A percentile compares a stretch with the other conserved stretches of the same genome.
Evolutionary conservation across 208 protist genomes (phyloP).

Genomic region (Leishmania gerbilli): DNA sequence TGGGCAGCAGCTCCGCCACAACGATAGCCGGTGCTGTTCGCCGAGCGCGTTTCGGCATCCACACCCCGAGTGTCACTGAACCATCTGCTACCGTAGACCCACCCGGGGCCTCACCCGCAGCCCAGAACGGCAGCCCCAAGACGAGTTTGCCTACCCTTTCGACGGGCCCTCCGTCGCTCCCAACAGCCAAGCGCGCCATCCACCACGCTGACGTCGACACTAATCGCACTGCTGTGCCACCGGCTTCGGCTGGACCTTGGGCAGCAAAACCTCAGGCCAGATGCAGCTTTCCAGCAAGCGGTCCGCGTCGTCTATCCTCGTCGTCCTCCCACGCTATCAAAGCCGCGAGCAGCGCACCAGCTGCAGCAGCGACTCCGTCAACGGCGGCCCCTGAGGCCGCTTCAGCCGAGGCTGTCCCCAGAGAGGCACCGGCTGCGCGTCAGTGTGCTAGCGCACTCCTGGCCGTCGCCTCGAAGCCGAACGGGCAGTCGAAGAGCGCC

Average conservation of each 20-base stretch:
- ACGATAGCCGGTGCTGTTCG: background rate
- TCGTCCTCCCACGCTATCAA: background rate
- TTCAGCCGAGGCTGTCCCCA: background rate
- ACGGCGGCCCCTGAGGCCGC: background rate
- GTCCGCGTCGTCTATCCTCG: background rate
- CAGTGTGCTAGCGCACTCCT: background rate
- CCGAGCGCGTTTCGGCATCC: background rate
- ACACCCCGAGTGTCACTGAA: background rate
- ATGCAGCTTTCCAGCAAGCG: background rate
- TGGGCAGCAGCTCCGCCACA: background rate
- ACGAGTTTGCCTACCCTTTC: background rate
- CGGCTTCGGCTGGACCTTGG: background rate
- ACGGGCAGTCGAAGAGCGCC: background rate
- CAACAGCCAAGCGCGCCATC: background rate
- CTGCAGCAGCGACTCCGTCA: constrained; percentile 7
- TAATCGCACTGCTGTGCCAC: background rate
- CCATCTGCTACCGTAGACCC: background rate
- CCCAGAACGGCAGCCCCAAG: background rate
- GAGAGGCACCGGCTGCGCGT: background rate
- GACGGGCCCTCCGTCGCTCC: background rate
- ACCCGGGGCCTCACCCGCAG: background rate
- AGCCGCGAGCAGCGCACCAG: background rate
- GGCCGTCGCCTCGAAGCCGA: background rate
- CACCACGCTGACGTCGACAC: background rate
- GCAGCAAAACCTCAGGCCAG: background rate